Percentiles rank a stretch among this genome's conserved stretches.
Evolutionary conservation across 2,329 filamentous ascomycete species (phyloP).

Genomic region (Aspergillus sp.): DNA sequence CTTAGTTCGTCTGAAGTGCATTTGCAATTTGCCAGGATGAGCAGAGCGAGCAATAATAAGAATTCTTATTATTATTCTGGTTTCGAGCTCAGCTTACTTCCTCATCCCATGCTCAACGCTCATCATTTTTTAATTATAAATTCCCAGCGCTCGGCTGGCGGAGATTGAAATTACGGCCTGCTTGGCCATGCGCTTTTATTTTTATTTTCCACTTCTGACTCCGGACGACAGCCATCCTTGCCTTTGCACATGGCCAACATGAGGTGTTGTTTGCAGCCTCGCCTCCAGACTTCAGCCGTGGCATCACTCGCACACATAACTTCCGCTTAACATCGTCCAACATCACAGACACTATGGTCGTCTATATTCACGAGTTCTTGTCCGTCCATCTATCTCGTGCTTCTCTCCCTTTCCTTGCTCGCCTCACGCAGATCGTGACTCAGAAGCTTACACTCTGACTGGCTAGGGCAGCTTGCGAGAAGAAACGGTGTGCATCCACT

Average conservation of each 20-base stretch:
- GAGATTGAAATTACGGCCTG: constrained; percentile 9
- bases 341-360: neutral
- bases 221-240: neutral
- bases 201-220: neutral
- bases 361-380: neutral
- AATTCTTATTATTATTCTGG: neutral
- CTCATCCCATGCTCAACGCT: neutral
- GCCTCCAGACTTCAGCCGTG: neutral
- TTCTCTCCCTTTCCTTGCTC: neutral
- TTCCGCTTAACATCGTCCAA: neutral
- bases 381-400: neutral
- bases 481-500: neutral
- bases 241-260: neutral
- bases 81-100: constrained; percentile 9
- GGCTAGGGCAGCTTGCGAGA: neutral
- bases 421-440: neutral
- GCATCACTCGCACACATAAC: too few species aligned
- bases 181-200: constrained; percentile 1
- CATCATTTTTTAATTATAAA: neutral
- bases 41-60: neutral
- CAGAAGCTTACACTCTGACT: neutral
- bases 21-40: neutral
- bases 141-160: neutral
- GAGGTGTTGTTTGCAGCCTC: neutral
- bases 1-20: neutral